Percentiles rank a stretch among this genome's conserved stretches.
These are phyloP conservation scores for Aspergillus wentii DNA, from an alignment of 495 filamentous ascomycete species.

Conservation along the genomic window DNA sequence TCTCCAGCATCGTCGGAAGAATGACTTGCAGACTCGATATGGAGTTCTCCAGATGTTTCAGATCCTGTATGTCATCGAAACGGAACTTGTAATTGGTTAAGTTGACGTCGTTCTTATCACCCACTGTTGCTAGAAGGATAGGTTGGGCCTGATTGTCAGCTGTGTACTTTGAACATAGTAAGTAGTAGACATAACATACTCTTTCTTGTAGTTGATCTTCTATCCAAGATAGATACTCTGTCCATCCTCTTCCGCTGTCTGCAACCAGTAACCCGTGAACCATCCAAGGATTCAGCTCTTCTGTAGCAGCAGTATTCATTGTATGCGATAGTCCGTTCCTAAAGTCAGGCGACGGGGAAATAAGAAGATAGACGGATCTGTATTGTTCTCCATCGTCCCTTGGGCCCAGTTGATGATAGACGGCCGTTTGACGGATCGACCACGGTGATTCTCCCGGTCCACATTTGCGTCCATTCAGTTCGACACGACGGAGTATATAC, in stretches of 20 bases:
- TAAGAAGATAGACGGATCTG: conserved; percentile 2
- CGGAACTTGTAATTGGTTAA: neutral
- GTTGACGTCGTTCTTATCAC: too few species aligned
- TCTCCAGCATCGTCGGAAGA: conserved; percentile 4
- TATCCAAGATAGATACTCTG: conserved; percentile 9
- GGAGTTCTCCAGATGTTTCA: conserved; percentile 6
- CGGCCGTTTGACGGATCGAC: conserved; percentile 9
- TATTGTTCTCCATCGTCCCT: neutral
- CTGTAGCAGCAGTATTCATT: neutral
- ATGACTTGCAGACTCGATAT: conserved; percentile 5
- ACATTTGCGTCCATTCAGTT: neutral
- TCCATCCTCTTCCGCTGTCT: conserved; percentile 6
- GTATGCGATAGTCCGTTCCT: neutral
- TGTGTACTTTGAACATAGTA: neutral
- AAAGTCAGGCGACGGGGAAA: conserved; percentile 1
- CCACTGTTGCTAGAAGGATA: too few species aligned
- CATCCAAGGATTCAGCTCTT: too few species aligned
- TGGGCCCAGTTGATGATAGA: conserved; percentile 7
- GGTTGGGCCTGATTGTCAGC: too few species aligned
- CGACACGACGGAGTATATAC: conserved; percentile 8
- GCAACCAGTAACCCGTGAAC: conserved; percentile 4
- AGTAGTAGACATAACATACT: neutral
- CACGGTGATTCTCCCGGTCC: conserved; percentile 1
- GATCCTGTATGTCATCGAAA: conserved; percentile 5
- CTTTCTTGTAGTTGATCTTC: conserved; percentile 4